phyloP scores from a whole-genome alignment of 805 yeast species.

The Starmerella ratchasimensis region DNA sequence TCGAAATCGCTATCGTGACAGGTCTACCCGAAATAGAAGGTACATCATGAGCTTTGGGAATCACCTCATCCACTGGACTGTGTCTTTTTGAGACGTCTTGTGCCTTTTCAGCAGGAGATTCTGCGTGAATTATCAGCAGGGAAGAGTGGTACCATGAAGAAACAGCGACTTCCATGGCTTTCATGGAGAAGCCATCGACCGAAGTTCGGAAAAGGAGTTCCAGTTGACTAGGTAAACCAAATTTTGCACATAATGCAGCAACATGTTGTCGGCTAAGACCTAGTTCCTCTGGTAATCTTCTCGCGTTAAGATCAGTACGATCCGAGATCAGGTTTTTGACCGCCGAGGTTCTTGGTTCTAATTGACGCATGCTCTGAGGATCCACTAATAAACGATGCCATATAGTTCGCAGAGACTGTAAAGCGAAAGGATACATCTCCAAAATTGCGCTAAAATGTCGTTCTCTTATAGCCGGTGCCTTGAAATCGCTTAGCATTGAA shows the following conservation, averaged over 20 bases:
- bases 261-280: too few relatives aligned
- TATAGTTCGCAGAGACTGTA: slow-evolving; percentile 34
- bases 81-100: background rate
- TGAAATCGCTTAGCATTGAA: slow-evolving; percentile 9
- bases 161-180: slow-evolving; percentile 69
- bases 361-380: slow-evolving; percentile 14
- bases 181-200: slow-evolving; percentile 72
- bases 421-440: slow-evolving; percentile 11
- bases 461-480: slow-evolving; percentile 15
- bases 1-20: slow-evolving; percentile 42
- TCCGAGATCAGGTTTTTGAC: too few relatives aligned
- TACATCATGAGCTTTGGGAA: slow-evolving; percentile 9
- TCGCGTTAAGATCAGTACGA: too few relatives aligned
- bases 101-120: too few relatives aligned
- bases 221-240: too few relatives aligned
- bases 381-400: slow-evolving; percentile 34
- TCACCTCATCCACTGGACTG: slow-evolving; percentile 2
- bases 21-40: slow-evolving; percentile 3
- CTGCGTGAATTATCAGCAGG: slow-evolving; percentile 55
- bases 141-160: slow-evolving; percentile 89
- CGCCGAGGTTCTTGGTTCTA: too few relatives aligned
- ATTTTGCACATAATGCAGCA: too few relatives aligned
- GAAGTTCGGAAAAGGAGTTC: slow-evolving; percentile 61
- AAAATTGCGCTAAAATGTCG: slow-evolving; percentile 8
- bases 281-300: too few relatives aligned